Evolutionary conservation across 225 moss, liverwort and hornwort genomes (phyloP).

Genomic region (Bryum argenteum): DNA sequence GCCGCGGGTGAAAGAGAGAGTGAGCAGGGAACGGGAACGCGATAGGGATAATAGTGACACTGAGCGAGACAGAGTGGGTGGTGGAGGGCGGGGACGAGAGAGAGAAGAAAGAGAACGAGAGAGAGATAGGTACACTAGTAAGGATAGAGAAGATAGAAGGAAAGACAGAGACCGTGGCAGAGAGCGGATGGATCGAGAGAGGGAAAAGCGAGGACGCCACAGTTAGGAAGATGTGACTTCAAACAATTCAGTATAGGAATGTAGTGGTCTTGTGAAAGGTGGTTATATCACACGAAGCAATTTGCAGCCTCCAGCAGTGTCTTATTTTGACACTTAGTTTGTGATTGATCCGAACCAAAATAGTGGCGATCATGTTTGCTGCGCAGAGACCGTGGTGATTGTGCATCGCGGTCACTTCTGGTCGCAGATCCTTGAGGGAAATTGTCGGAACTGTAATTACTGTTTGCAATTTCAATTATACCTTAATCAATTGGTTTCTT

Average conservation of each 20-base stretch:
- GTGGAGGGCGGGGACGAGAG: slow-evolving; percentile 60
- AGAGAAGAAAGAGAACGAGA: slow-evolving; percentile 65
- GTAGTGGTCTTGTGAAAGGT: slow-evolving; percentile 32
- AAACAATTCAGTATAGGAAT: slow-evolving; percentile 37
- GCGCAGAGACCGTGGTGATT: slow-evolving; percentile 8
- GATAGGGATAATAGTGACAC: slow-evolving; percentile 59
- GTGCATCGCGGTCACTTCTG: slow-evolving; percentile 3
- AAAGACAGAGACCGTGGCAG: slow-evolving; percentile 77
- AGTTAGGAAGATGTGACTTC: slow-evolving; percentile 32
- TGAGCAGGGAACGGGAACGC: slow-evolving; percentile 76
- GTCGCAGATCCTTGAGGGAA: slow-evolving; percentile 12
- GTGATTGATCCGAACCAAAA: slow-evolving; percentile 21
- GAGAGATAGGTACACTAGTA: slow-evolving; percentile 54
- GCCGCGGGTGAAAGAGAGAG: slow-evolving; percentile 72
- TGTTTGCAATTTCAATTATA: slow-evolving; percentile 29
- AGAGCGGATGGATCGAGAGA: slow-evolving; percentile 65
- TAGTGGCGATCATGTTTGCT: slow-evolving; percentile 21
- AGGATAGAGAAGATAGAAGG: slow-evolving; percentile 77
- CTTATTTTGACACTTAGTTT: slow-evolving; percentile 40
- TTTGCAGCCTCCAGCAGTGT: slow-evolving; percentile 30
- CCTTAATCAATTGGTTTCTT: neutral
- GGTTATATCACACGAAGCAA: slow-evolving; percentile 18
- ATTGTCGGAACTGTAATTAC: slow-evolving; percentile 30
- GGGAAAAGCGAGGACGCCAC: slow-evolving; percentile 58
- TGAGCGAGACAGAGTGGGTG: slow-evolving; percentile 57